Percentiles rank a stretch among this genome's conserved stretches.
Evolutionary conservation across 2,329 filamentous ascomycete species (phyloP).

Genomic region (Leptographium wingfieldii): DNA sequence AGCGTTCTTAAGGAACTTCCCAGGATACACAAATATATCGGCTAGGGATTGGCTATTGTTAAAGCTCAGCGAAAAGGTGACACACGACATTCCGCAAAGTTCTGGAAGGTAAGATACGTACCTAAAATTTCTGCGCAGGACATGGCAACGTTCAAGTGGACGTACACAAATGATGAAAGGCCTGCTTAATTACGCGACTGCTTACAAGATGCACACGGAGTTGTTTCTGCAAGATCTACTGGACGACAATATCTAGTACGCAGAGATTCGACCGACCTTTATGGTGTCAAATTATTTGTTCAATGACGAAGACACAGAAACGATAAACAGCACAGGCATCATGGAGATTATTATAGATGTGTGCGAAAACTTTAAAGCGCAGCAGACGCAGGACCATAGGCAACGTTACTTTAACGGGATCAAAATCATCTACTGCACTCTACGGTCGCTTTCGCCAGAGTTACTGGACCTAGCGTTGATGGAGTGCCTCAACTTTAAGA

Average conservation of each 20-base stretch:
- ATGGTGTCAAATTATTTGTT: slow-evolving; percentile 51
- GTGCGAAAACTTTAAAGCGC: slow-evolving; percentile 32
- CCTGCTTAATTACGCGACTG: slow-evolving; percentile 52
- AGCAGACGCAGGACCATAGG: slow-evolving; percentile 5
- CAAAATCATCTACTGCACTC: slow-evolving; percentile 61
- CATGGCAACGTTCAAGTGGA: slow-evolving; percentile 53
- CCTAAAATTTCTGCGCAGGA: slow-evolving; percentile 18
- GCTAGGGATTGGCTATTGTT: slow-evolving; percentile 41
- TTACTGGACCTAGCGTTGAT: slow-evolving; percentile 39
- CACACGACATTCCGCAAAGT: slow-evolving; percentile 38
- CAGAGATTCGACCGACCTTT: slow-evolving; percentile 58
- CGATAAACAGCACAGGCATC: slow-evolving; percentile 44
- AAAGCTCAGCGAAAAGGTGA: slow-evolving; percentile 50
- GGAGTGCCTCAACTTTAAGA: slow-evolving; percentile 52
- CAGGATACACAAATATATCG: slow-evolving; percentile 13
- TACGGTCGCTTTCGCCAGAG: slow-evolving; percentile 40
- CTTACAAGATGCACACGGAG: slow-evolving; percentile 48
- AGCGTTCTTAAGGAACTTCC: slow-evolving; percentile 27
- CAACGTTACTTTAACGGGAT: slow-evolving; percentile 43
- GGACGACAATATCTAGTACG: slow-evolving; percentile 55
- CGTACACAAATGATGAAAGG: slow-evolving; percentile 63
- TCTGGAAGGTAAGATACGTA: slow-evolving; percentile 34
- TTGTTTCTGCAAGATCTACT: slow-evolving; percentile 49
- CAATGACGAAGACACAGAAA: slow-evolving; percentile 37
- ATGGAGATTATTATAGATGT: slow-evolving; percentile 47